Evolutionary conservation across 2,329 filamentous ascomycete species (phyloP), one percentile per base, ranked within the genome.

Genomic region (Torrubiellomyces zombiae): DNA sequence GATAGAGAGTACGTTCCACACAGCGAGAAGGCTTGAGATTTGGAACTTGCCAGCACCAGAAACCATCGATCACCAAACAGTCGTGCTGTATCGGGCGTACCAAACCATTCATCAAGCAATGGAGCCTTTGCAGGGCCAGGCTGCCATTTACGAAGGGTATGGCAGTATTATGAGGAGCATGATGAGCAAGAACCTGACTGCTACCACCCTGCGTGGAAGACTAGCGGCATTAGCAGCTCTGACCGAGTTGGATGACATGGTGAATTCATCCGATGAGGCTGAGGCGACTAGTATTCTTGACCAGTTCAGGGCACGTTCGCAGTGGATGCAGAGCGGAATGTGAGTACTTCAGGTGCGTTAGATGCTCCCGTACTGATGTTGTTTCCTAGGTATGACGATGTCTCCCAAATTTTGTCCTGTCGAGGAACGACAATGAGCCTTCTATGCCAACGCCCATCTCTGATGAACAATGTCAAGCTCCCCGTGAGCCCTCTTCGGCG

Each of bases 1-100:
- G 1, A 56, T 78, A 6, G 75, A 82, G 23, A 76, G 66, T 32
- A 81, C 81, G 26, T 76, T 92, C 34, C 67, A 71, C 26, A 81
- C 80, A 5, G 83, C 85, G 12, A 68, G 80, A 31, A 77, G 76
- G 35, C 58, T 95, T 10, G 83, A 89, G 37, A 76, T 86, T 40
- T 98, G 89, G 89, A 85, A 94, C 43, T 62, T 95, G 12, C 78
- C 80, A 9, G 72, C 74, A 1, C 79, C 83, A 1, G 56, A 62
- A 6, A 53, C 60, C 3, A 67, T 63, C 24, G 56, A 63, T 9
- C 74, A 68, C 16, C 68, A 75, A 28, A 60, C 74, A 2, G 72
- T 75, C 3, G 74, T 69, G 1, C 56, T 86, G 1, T 94, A 91
- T 51, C 77, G 75, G 38, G 71, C 73, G 0, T 83, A 91, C 30